A percentile compares a stretch with the other conserved stretches of the same genome.
Conservation (phyloP, 345 rosid genomes). For the Ceriops zippeliana region DNA sequence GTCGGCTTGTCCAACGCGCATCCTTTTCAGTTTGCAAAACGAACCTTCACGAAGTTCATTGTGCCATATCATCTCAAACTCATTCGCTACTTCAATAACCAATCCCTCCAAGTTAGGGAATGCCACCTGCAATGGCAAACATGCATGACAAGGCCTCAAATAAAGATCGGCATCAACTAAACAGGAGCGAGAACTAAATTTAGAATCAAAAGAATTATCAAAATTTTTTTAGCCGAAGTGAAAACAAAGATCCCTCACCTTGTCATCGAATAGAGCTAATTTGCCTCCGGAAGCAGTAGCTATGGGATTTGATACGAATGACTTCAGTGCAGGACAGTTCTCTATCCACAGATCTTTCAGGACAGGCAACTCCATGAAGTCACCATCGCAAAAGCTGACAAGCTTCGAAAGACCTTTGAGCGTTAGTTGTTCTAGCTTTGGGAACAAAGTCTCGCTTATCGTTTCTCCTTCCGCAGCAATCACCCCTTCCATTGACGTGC, state of each 20-base stretch:
- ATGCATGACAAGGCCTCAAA: not conserved
- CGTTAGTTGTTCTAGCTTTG: no score
- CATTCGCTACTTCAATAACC: not conserved
- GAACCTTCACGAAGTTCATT: slow-evolving; percentile 12
- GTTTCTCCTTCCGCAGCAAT: no score
- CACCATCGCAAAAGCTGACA: no score
- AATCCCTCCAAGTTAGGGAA: slow-evolving; percentile 6
- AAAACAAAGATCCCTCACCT: not conserved
- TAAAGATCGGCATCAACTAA: no score
- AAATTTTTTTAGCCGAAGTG: not conserved
- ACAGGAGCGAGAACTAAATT: not conserved
- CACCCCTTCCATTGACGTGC: no score
- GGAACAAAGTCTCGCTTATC: no score
- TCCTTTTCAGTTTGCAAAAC: slow-evolving; percentile 3
- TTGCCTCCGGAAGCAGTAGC: no score
- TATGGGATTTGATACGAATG: no score
- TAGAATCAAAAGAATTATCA: not conserved
- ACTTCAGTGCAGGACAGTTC: no score
- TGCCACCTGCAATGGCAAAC: not conserved
- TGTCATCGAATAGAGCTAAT: not conserved
- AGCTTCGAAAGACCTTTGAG: no score
- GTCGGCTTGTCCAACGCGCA: not conserved
- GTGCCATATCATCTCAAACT: slow-evolving; percentile 21
- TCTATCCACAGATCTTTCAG: no score
- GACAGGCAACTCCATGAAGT: no score